These are phyloP conservation scores for Rhizodiscina lignyota DNA, from an alignment of 495 filamentous ascomycete species.

Conservation along the genomic window DNA sequence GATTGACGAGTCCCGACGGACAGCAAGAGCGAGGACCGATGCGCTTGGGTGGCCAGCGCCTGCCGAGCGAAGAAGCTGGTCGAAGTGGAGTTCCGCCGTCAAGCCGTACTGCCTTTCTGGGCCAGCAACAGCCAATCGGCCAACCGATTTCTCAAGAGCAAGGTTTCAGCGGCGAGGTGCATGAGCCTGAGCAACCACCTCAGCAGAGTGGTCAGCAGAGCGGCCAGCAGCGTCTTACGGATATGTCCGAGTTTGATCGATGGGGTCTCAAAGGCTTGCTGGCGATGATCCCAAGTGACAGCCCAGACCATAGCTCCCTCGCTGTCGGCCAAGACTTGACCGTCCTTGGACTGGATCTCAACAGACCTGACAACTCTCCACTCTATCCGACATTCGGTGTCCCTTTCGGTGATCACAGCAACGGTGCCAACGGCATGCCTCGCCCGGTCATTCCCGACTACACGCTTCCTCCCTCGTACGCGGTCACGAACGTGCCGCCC, in stretches of 20 bases:
- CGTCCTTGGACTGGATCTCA: conserved; percentile 61
- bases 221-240: conserved; percentile 43
- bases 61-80: no score
- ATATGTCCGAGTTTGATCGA: conserved; percentile 66
- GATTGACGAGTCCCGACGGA: no score
- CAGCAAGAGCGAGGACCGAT: no score
- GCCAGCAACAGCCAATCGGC: no score
- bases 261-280: conserved; percentile 69
- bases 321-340: conserved; percentile 66
- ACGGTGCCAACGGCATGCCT: no score
- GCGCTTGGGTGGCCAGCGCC: no score
- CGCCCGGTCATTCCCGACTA: conserved; percentile 63
- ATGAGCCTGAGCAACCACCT: no score
- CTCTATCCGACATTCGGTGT: conserved; percentile 49
- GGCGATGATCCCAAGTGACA: conserved; percentile 61
- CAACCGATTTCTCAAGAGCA: no score
- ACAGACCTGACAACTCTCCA: conserved; percentile 47
- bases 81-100: no score
- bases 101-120: no score
- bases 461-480: conserved; percentile 67
- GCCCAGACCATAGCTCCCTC: conserved; percentile 56
- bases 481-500: conserved; percentile 69
- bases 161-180: no score
- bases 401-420: conserved; percentile 52
- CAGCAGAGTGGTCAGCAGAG: conserved; percentile 22